Evolutionary conservation across 2,329 filamentous ascomycete species (phyloP), one percentile per base, ranked within the genome.

Genomic region (Trichoderma sp.): DNA sequence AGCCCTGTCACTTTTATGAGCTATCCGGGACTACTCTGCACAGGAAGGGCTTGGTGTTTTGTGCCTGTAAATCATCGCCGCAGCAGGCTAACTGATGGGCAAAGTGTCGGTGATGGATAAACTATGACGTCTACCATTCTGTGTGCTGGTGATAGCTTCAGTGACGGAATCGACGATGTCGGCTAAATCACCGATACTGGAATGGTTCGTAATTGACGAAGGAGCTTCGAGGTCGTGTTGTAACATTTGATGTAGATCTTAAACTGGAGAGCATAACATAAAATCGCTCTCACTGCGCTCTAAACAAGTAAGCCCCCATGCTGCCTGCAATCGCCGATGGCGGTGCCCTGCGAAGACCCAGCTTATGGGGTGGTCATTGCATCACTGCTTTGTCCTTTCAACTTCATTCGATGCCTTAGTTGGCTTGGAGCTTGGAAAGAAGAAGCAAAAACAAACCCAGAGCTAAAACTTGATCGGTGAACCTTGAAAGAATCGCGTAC

Each of bases 111-210:
- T 21, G 36, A 26, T 18, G 47, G 6, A 36, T 47, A 30, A 66
- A 26, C 36, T 43, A 66, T 71, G 69, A 66, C 69, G 69, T 71
- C 28, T 53, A 64, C 18, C 30, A 24, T 36, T 51, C 34, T 53
- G 2, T 28, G 7, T 12, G 12, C 30, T 60, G 39, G 34, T 7
- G 34, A 66, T 43, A n/a, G 24, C 34, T 47, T 51, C 36, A 21
- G 61, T 61, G 69, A 71, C 36, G 69, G 58, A 71, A 71, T 71
- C 14, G 69, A 71, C 51, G 69, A 60, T 64, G 64, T 71, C n/a
- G n/a, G 21, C 30, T 32, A 28, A 32, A 36, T 58, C 18, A 24
- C 32, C 47, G 24, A 51, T 14, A 15, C 32, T 71, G 68, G 68
- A 71, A 71, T 64, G 60, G 51, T 32, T 71, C 43, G 43, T 56